Conservation (phyloP, 2,329 filamentous ascomycete species). For the Beauveria brongniartii region DNA sequence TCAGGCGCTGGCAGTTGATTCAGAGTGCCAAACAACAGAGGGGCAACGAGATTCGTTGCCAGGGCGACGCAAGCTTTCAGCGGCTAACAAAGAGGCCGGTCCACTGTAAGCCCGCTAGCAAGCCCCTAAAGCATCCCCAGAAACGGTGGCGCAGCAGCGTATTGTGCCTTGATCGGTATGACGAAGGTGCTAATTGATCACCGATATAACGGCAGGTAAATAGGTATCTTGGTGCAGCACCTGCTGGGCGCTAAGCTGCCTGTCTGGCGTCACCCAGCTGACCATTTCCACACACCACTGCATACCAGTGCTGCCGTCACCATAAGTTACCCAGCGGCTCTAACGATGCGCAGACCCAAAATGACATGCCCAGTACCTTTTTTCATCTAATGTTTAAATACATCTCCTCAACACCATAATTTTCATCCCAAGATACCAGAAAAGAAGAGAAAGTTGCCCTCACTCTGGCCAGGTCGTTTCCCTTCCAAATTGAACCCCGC, state of each 20-base stretch:
- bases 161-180: neutral
- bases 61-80: constrained; percentile 11
- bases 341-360: neutral
- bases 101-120: constrained; percentile 3
- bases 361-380: neutral
- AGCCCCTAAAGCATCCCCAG: neutral
- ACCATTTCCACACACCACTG: neutral
- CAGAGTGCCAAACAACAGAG: constrained; percentile 16
- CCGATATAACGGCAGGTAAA: too few species aligned
- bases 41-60: constrained; percentile 15
- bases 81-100: neutral
- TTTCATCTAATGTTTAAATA: neutral
- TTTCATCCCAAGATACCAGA: constrained; percentile 17
- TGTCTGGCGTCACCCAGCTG: neutral
- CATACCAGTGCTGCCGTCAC: constrained; percentile 4
- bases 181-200: neutral
- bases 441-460: constrained; percentile 14
- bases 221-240: neutral
- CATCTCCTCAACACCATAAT: constrained; percentile 2
- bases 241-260: neutral
- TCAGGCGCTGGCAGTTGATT: constrained; percentile 6
- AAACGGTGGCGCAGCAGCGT: neutral
- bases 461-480: constrained; percentile 10
- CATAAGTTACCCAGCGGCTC: neutral
- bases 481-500: constrained; percentile 13